These are phyloP conservation scores for Amanita pallidorosea DNA, from an alignment of 768 basidiomycete genomes.

Conservation along the genomic window DNA sequence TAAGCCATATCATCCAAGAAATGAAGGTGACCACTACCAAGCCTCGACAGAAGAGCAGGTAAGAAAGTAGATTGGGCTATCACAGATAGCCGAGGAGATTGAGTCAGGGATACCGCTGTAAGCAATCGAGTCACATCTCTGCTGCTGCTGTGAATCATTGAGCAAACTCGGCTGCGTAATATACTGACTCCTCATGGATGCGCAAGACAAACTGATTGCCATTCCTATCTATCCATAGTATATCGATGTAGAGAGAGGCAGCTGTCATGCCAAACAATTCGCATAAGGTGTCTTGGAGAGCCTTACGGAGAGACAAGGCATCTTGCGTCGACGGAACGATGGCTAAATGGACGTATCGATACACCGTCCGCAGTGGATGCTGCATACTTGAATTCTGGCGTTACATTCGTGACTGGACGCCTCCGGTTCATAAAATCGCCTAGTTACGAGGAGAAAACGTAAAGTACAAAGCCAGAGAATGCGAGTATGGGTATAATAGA, in stretches of 20 bases:
- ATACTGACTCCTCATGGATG: slow-evolving; percentile 25
- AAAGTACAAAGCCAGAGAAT: slow-evolving; percentile 7
- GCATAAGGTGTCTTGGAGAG: slow-evolving; percentile 41
- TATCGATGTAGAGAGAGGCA: slow-evolving; percentile 43
- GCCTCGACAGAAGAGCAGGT: slow-evolving; percentile 20
- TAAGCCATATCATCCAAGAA: too few species aligned
- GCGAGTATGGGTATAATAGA: slow-evolving; percentile 7
- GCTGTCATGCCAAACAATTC: slow-evolving; percentile 45
- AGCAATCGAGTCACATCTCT: slow-evolving; percentile 26
- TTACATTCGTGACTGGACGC: not conserved
- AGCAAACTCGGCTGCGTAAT: not conserved
- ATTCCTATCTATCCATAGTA: slow-evolving; percentile 39
- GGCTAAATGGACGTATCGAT: slow-evolving; percentile 39
- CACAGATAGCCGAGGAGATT: slow-evolving; percentile 22
- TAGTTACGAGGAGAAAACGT: slow-evolving; percentile 1
- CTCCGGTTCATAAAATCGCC: not conserved
- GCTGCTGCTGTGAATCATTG: not conserved
- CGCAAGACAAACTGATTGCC: slow-evolving; percentile 32
- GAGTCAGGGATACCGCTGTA: slow-evolving; percentile 21
- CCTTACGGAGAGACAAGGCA: slow-evolving; percentile 36
- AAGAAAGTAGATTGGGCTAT: slow-evolving; percentile 30
- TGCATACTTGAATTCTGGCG: slow-evolving; percentile 8
- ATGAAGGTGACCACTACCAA: too few species aligned
- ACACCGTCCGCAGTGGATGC: slow-evolving; percentile 12
- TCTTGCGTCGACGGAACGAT: slow-evolving; percentile 29